Conservation (phyloP, 768 basidiomycete species). For the Boletus subparvulus region DNA sequence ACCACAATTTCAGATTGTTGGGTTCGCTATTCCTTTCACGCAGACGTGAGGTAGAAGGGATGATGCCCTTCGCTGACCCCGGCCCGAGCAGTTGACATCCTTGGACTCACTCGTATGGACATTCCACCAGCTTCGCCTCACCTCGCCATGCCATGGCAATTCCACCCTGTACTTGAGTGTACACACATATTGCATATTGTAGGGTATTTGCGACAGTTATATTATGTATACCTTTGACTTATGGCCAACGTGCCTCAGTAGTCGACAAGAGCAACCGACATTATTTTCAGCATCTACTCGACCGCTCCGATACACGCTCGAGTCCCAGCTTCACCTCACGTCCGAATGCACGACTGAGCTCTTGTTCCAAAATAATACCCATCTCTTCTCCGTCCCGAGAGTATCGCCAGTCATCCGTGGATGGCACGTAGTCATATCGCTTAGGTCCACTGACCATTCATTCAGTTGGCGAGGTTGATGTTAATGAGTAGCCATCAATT, state of each 20-base stretch:
- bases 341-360: slow-evolving; percentile 51
- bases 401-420: slow-evolving; percentile 71
- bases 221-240: slow-evolving; percentile 4
- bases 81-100: background rate
- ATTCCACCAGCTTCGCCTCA: background rate
- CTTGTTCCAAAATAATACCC: slow-evolving; percentile 62
- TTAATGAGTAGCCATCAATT: background rate
- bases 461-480: background rate
- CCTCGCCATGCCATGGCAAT: background rate
- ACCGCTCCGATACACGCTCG: slow-evolving; percentile 24
- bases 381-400: slow-evolving; percentile 62
- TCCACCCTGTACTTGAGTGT: background rate
- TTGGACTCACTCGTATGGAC: background rate
- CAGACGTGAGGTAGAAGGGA: slow-evolving; percentile 34
- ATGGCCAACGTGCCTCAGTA: background rate
- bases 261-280: background rate
- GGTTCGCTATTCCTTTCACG: slow-evolving; percentile 67
- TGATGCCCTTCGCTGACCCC: background rate
- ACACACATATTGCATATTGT: slow-evolving; percentile 9
- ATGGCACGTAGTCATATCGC: slow-evolving; percentile 75
- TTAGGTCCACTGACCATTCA: slow-evolving; percentile 73
- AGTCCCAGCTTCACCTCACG: slow-evolving; percentile 36
- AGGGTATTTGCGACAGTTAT: slow-evolving; percentile 1
- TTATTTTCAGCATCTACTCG: slow-evolving; percentile 11
- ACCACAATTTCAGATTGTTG: slow-evolving; percentile 45